Evolutionary conservation across 1,284 basidiomycete species (phyloP).

Genomic region (Ceratobasidium sp.): DNA sequence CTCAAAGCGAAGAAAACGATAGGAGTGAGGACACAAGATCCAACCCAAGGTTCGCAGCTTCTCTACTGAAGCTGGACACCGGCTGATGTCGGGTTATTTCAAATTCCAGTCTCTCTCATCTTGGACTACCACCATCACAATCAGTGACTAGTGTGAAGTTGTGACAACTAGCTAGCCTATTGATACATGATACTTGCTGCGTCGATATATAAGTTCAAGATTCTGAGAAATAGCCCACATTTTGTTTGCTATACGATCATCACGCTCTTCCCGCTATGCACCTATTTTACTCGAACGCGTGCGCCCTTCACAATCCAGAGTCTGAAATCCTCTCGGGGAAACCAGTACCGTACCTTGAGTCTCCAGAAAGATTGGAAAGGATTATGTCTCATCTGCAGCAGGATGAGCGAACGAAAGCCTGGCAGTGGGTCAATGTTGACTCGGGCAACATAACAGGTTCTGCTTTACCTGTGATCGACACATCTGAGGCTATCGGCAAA

Average conservation of each 20-base stretch:
- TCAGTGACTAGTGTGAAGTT: background rate
- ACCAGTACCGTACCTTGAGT: constrained; percentile 53
- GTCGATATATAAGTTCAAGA: background rate
- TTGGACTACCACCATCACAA: background rate
- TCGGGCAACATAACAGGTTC: constrained; percentile 27
- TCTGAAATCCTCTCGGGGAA: constrained; percentile 54
- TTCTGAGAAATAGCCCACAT: background rate
- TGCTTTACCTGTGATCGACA: constrained; percentile 43
- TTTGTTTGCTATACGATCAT: background rate
- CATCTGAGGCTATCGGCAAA: constrained; percentile 40
- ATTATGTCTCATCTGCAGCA: constrained; percentile 50
- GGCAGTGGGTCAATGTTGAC: constrained; percentile 45
- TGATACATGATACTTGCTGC: background rate
- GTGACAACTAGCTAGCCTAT: background rate
- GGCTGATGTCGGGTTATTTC: background rate
- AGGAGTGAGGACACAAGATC: background rate
- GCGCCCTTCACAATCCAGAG: constrained; percentile 51
- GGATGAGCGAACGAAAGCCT: constrained; percentile 43
- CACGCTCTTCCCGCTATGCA: background rate
- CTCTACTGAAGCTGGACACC: background rate
- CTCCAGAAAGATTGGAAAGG: constrained; percentile 50
- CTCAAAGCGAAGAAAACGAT: background rate
- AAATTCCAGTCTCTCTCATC: background rate
- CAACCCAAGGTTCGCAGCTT: background rate
- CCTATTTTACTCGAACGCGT: constrained; percentile 22